Evolutionary conservation across 768 basidiomycete species (phyloP), one percentile per base, ranked within the genome.

Genomic region (Trametes coccinea): DNA sequence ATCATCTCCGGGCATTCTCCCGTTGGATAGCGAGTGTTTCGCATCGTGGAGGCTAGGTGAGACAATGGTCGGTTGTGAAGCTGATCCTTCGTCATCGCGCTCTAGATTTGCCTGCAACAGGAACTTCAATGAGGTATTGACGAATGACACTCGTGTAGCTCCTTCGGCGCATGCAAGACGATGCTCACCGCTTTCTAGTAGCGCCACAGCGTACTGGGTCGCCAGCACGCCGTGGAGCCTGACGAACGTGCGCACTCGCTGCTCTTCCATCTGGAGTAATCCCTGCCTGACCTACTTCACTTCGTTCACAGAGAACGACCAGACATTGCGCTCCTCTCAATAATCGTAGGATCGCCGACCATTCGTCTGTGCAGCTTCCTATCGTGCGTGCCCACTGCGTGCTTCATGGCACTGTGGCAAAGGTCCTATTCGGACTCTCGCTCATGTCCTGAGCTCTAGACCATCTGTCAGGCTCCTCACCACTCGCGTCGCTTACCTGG

Each of bases 191-290:
- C 49, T 14, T 59, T 41, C 39, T 30, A 13, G 48, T 31, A 33
- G 48, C 48, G 47, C 56, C 37, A 37, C 22, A 22, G 22, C 22
- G 22, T 22, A 37, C 11, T 37, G 34, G 6, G 5, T 37, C 11
- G 34, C 34, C 11, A 6, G 34, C 11, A 6, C 34, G 37, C 45
- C 16, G 45, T 46, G 45, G 53, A 46, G 45, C 46, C 14, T 22
- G 17, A 63, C 62, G 57, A 63, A 63, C 62, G 62, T 63, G 62
- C 62, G 57, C 11, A 30, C 31, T 31, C 53, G 53, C 52, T 30
- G 44, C 45, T 59, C 57, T 14, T n/a, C 48, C 34, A 13, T 33
- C 46, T 63, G 14, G 33, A 16, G 56, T 13, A 40, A 49, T 39
- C 16, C 33, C 8, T 14, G 9, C 39, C 34, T 27, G 8, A 2